These are phyloP conservation scores for Penicillium bialowiezense DNA, from an alignment of 495 filamentous ascomycete species.

Conservation along the genomic window DNA sequence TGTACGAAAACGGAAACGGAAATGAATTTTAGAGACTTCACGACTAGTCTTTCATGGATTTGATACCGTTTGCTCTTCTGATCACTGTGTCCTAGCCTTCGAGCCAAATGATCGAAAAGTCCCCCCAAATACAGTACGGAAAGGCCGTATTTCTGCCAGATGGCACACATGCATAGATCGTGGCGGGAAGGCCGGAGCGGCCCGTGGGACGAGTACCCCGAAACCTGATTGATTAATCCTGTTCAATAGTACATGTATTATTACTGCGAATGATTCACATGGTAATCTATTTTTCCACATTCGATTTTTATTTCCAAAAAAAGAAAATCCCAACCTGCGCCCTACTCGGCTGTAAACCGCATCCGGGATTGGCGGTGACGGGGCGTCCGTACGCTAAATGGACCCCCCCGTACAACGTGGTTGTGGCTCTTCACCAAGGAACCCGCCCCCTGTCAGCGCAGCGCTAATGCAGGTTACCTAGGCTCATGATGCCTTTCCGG, in stretches of 20 bases:
- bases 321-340: too few relatives aligned
- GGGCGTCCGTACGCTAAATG: constrained; percentile 4
- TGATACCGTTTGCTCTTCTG: too few relatives aligned
- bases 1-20: neutral
- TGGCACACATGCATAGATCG: constrained; percentile 46
- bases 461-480: constrained; percentile 47
- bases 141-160: constrained; percentile 13
- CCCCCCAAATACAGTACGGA: too few relatives aligned
- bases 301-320: too few relatives aligned
- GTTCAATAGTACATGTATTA: constrained; percentile 16
- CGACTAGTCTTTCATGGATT: too few relatives aligned
- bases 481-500: constrained; percentile 29
- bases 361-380: constrained; percentile 17
- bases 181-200: constrained; percentile 46
- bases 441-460: constrained; percentile 30
- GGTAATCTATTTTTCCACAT: neutral
- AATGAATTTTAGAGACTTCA: neutral
- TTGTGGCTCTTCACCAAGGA: constrained; percentile 28
- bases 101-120: too few relatives aligned
- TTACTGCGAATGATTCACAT: neutral
- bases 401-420: constrained; percentile 24
- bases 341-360: constrained; percentile 1
- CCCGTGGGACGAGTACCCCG: constrained; percentile 42
- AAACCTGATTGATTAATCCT: constrained; percentile 10
- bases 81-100: too few relatives aligned